Conservation (phyloP, 2,329 filamentous ascomycete genomes). For the Coniella vitis region DNA sequence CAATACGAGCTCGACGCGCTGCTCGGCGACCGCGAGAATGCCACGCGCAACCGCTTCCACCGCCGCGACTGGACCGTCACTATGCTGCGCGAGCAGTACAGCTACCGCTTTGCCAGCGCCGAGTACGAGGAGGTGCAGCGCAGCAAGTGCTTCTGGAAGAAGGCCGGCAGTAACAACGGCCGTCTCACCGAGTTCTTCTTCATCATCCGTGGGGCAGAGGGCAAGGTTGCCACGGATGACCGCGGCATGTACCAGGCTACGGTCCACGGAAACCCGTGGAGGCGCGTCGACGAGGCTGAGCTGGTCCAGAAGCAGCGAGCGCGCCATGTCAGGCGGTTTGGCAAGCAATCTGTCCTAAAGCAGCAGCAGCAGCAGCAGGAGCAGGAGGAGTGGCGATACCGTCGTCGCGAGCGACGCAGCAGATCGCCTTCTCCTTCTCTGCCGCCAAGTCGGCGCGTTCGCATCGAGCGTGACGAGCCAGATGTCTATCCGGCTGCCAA, state of each 20-base stretch:
- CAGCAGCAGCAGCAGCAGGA: too few relatives aligned
- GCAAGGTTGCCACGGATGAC: slow-evolving; percentile 9
- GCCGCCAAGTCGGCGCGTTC: neutral
- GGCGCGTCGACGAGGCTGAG: slow-evolving; percentile 17
- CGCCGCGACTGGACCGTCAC: slow-evolving; percentile 23
- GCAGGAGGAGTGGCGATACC: neutral
- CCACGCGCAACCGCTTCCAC: slow-evolving; percentile 20
- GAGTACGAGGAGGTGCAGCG: slow-evolving; percentile 19
- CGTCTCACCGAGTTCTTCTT: slow-evolving; percentile 17
- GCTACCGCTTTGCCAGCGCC: slow-evolving; percentile 19
- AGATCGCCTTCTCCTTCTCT: slow-evolving; percentile 6
- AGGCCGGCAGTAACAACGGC: slow-evolving; percentile 5
- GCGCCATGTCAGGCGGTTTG: neutral
- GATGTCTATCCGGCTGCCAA: neutral
- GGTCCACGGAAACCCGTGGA: slow-evolving; percentile 21
- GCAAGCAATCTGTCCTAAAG: neutral
- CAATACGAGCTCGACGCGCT: slow-evolving; percentile 18
- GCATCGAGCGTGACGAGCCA: neutral
- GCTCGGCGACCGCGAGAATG: slow-evolving; percentile 17
- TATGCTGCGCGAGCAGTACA: slow-evolving; percentile 20
- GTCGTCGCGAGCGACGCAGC: neutral
- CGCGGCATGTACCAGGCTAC: slow-evolving; percentile 13
- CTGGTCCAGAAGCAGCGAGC: slow-evolving; percentile 4
- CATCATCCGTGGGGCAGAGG: slow-evolving; percentile 20
- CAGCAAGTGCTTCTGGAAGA: slow-evolving; percentile 21